Evolutionary conservation across 2,329 filamentous ascomycete genomes (phyloP).

Genomic region (Hypomyces rosellus): DNA sequence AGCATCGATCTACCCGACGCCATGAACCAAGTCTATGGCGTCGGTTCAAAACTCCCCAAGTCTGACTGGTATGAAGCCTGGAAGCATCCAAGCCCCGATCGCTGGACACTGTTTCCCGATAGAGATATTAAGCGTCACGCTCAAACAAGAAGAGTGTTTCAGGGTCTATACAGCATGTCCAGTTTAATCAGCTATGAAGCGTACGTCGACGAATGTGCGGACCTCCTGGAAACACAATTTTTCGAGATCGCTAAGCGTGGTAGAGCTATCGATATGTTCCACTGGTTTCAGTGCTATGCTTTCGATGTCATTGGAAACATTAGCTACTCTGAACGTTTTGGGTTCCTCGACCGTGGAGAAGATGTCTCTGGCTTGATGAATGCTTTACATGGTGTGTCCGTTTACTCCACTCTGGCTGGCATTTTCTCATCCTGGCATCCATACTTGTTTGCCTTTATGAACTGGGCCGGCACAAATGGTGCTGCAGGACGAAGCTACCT

Average conservation of each 20-base stretch:
- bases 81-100: conserved; percentile 17
- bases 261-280: conserved; percentile 30
- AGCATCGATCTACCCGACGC: conserved; percentile 32
- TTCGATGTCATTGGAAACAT: conserved; percentile 48
- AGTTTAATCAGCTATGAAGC: conserved; percentile 42
- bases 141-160: conserved; percentile 32
- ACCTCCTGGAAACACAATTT: conserved; percentile 33
- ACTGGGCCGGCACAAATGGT: conserved; percentile 13
- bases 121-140: conserved; percentile 28
- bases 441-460: conserved; percentile 15
- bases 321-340: conserved; percentile 32
- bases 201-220: conserved; percentile 41
- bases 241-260: conserved; percentile 25
- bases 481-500: conserved; percentile 22
- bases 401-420: conserved; percentile 21
- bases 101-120: conserved; percentile 26
- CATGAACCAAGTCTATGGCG: conserved; percentile 35
- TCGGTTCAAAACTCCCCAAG: conserved; percentile 24
- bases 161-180: conserved; percentile 41
- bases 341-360: conserved; percentile 39
- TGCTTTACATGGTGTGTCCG: conserved; percentile 17
- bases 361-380: conserved; percentile 37
- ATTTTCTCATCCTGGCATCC: conserved; percentile 15
- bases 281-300: conserved; percentile 42
- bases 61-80: conserved; percentile 22